Evolutionary conservation across 768 basidiomycete species (phyloP).

Genomic region (Chalciporus pseudorubinellus): DNA sequence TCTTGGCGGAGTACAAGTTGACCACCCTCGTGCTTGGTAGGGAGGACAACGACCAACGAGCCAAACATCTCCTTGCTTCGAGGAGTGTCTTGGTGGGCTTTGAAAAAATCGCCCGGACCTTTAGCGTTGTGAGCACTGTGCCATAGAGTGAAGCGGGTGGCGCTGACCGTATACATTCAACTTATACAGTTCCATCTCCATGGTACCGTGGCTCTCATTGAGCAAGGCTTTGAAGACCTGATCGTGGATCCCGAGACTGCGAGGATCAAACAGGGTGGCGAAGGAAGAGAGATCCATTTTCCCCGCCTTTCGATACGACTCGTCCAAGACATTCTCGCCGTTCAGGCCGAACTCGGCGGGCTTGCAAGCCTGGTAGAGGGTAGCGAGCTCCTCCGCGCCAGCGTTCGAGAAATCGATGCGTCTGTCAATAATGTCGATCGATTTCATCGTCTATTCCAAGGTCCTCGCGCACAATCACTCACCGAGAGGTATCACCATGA

Average conservation of each 20-base stretch:
- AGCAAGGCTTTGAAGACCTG: constrained; percentile 20
- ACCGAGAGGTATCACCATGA: background rate
- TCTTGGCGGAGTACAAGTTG: constrained; percentile 36
- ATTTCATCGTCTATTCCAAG: background rate
- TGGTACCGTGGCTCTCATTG: constrained; percentile 25
- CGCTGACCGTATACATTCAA: constrained; percentile 44
- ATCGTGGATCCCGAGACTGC: constrained; percentile 27
- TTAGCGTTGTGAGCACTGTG: background rate
- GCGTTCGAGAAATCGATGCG: background rate
- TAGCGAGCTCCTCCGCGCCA: constrained; percentile 1
- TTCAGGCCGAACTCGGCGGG: constrained; percentile 33
- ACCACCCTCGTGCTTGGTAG: constrained; percentile 46
- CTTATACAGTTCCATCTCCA: constrained; percentile 39
- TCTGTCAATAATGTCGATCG: background rate
- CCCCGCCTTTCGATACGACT: constrained; percentile 41
- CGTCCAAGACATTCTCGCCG: constrained; percentile 40
- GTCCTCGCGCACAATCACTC: background rate
- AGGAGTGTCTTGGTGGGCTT: constrained; percentile 49
- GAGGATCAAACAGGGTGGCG: constrained; percentile 31
- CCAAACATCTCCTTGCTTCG: constrained; percentile 45
- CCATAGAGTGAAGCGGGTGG: background rate
- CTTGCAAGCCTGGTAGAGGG: constrained; percentile 27
- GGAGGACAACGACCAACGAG: constrained; percentile 49
- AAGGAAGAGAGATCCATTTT: constrained; percentile 43
- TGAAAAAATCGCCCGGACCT: constrained; percentile 43